Evolutionary conservation across 2,329 filamentous ascomycete species (phyloP).

Genomic region (Cladophialophora exuberans): DNA sequence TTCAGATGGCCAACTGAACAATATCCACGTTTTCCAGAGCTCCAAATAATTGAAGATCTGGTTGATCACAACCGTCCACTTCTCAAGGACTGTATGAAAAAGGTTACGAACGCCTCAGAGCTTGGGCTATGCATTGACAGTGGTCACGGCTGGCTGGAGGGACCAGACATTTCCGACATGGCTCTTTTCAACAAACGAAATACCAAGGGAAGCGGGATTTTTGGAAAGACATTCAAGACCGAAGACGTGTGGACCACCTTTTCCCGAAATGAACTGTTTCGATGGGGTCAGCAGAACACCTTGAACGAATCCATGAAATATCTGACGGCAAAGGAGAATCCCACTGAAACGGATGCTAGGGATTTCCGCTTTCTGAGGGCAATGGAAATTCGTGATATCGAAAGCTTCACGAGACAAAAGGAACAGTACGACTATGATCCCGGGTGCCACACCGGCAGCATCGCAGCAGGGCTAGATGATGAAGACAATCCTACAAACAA

Average conservation of each 20-base stretch:
- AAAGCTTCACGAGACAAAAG: conserved; percentile 25
- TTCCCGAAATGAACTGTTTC: conserved; percentile 31
- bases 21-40: conserved; percentile 62
- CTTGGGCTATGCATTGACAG: conserved; percentile 70
- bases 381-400: conserved; percentile 24
- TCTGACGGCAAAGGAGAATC: background rate
- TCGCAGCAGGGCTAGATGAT: background rate
- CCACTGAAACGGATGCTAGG: background rate
- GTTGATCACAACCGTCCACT: conserved; percentile 52
- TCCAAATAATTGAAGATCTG: conserved; percentile 64
- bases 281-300: conserved; percentile 33
- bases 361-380: conserved; percentile 18
- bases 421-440: conserved; percentile 23
- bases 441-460: conserved; percentile 22
- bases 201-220: conserved; percentile 46
- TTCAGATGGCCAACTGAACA: conserved; percentile 66
- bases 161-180: conserved; percentile 60
- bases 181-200: conserved; percentile 51
- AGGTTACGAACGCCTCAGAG: conserved; percentile 60
- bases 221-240: conserved; percentile 46
- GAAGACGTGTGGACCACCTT: conserved; percentile 38
- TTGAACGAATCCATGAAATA: conserved; percentile 30
- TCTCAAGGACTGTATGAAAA: conserved; percentile 56
- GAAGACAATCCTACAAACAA: too few species aligned
- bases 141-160: conserved; percentile 68